These are phyloP conservation scores for Coniferiporia sulphurascens DNA, from an alignment of 1,284 basidiomycete genomes.

Conservation along the genomic window DNA sequence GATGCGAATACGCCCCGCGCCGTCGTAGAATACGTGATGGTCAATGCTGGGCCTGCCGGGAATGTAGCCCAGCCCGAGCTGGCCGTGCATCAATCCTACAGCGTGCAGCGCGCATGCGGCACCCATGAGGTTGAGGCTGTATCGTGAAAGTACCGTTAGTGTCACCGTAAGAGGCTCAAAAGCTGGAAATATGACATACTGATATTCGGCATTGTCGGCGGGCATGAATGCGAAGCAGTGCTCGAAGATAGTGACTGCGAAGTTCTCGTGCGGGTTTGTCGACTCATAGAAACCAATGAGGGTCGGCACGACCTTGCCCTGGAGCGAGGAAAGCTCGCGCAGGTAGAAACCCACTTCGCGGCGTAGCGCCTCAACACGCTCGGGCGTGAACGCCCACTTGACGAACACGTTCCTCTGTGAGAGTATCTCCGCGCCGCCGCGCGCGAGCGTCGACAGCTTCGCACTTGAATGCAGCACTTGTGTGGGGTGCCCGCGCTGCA, in stretches of 20 bases:
- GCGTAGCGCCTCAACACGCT: constrained; percentile 23
- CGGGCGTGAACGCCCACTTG: constrained; percentile 26
- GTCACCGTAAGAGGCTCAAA: not conserved
- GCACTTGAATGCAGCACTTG: not conserved
- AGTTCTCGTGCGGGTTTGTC: constrained; percentile 20
- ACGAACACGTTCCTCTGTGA: constrained; percentile 19
- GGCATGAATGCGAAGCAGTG: constrained; percentile 27
- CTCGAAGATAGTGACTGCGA: constrained; percentile 35
- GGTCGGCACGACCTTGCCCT: constrained; percentile 31
- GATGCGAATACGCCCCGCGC: constrained; percentile 29
- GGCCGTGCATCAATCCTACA: constrained; percentile 33
- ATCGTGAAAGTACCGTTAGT: not conserved
- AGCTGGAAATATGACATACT: constrained; percentile 21
- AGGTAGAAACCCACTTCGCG: constrained; percentile 29
- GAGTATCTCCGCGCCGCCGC: constrained; percentile 1
- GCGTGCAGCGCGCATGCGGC: constrained; percentile 32
- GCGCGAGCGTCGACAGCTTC: not conserved
- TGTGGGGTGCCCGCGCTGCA: not conserved
- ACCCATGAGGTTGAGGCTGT: constrained; percentile 30
- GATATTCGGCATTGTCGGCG: constrained; percentile 20
- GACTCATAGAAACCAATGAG: constrained; percentile 31
- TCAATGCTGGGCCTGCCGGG: constrained; percentile 11
- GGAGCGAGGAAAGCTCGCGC: constrained; percentile 27
- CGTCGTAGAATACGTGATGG: constrained; percentile 28
- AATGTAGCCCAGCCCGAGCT: constrained; percentile 20